A percentile compares a stretch with the other conserved stretches of the same genome.
phyloP scores from a whole-genome alignment of 2,329 filamentous ascomycete species.

The Geosmithia flava region DNA sequence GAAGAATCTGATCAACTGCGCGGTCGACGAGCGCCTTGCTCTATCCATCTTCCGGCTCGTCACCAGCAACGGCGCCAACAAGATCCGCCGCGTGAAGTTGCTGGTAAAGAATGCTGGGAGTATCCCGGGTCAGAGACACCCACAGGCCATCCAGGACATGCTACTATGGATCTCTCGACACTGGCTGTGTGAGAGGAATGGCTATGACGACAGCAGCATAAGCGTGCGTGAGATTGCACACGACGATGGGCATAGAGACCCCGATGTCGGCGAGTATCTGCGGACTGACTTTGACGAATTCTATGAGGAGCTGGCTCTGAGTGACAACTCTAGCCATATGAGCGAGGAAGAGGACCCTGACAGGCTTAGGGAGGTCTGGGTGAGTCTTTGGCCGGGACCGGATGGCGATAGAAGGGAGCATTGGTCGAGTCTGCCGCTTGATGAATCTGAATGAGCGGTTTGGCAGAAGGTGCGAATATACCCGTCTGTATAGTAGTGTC shows the following conservation, averaged over 20 bases:
- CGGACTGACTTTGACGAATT: not conserved
- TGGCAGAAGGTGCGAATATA: too few relatives aligned
- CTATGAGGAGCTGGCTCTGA: not conserved
- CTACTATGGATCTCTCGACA: not conserved
- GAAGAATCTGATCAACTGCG: too few relatives aligned
- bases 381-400: not conserved
- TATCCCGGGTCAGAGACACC: too few relatives aligned
- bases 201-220: not conserved
- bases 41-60: too few relatives aligned
- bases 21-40: too few relatives aligned
- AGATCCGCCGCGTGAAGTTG: too few relatives aligned
- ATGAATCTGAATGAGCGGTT: too few relatives aligned
- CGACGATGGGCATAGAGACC: not conserved
- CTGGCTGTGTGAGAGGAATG: not conserved
- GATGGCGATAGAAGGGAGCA: too few relatives aligned
- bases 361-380: not conserved
- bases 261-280: not conserved
- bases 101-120: too few relatives aligned
- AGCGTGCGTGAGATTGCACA: not conserved
- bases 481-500: too few relatives aligned
- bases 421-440: not conserved
- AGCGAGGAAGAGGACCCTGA: not conserved
- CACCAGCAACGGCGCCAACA: too few relatives aligned
- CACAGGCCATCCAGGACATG: too few relatives aligned
- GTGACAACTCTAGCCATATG: not conserved